Percentiles rank a stretch among this genome's conserved stretches.
Evolutionary conservation across 192 early-diverging fungal species (phyloP).

Genomic region (Dissophora globulifera): DNA sequence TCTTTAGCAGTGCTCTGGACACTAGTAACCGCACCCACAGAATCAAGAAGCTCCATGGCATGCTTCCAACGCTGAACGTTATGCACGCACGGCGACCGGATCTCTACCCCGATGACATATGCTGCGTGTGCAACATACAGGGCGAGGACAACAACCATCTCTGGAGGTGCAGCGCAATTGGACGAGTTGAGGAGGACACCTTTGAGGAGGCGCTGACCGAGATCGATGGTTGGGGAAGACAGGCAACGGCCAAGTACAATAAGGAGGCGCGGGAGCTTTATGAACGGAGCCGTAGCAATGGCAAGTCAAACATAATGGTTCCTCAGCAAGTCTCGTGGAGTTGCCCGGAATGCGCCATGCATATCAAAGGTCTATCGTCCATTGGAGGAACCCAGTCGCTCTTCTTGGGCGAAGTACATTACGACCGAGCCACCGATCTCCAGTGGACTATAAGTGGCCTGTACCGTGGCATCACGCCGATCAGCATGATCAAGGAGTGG

Average conservation of each 20-base stretch:
- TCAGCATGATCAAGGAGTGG: neutral
- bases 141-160: constrained; percentile 12
- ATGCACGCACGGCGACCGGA: constrained; percentile 8
- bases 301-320: neutral
- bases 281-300: neutral
- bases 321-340: neutral
- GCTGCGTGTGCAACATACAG: neutral
- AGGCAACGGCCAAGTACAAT: neutral
- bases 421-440: neutral
- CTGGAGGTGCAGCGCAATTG: neutral
- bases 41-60: constrained; percentile 6
- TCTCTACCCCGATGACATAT: neutral
- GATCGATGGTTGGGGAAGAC: neutral
- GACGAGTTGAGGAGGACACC: neutral
- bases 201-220: neutral
- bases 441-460: neutral
- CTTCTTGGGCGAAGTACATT: neutral
- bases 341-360: neutral
- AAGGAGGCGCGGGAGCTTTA: neutral
- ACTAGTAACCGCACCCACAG: neutral
- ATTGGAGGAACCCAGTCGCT: neutral
- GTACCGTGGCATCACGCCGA: neutral
- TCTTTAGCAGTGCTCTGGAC: constrained; percentile 4
- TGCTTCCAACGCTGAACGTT: constrained; percentile 3
- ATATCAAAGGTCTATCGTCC: neutral